Evolutionary conservation across 1,139 yeast genomes (phyloP), one percentile per base, ranked within the genome.

Genomic region (Candida glucosophila): DNA sequence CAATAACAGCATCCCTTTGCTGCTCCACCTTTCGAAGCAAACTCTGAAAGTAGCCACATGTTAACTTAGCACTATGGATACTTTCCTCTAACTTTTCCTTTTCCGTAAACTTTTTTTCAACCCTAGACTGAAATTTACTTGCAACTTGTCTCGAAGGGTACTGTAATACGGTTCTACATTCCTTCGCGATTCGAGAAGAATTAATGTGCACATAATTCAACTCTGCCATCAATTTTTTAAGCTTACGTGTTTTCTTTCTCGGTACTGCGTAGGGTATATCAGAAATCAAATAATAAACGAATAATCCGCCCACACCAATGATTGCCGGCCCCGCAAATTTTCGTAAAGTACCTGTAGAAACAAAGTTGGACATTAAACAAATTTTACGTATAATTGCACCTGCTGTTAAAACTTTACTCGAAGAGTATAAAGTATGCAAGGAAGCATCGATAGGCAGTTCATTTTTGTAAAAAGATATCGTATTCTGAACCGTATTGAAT

Each of bases 251-350:
- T 33, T 86, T 67, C 31, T 86, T 86, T 40, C 86, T 65, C 14
- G 95, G 93, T 41, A 83, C 72, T 0, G 97, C 95, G 40, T 80
- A 72, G 2, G 96, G 96, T 11, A 92, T 74, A 48, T 90, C 98
- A 29, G 65, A 62, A 8, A 85, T 56, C 33, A 86, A 49, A 42
- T 82, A 85, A 22, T 77, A 76, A 1, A 74, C 55, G 0, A 86
- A 71, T 15, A 76, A 61, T 1, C 77, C 68, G 4, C 76, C 55
- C 1, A 71, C 69, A 10, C 77, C 62, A 4, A 77, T 37, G 1
- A 68, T 39, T 0, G 74, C 39, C 0, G 78, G 83, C 2, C 55
- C 42, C 2, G 65, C 59, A 12, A 63, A 39, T 37, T 41, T 57
- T 46, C 43, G 66, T 37, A 49, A 25, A 3, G 52, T 42, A 4